Conservation (phyloP, 2,329 filamentous ascomycete species). For the Leptodontidium sp. region DNA sequence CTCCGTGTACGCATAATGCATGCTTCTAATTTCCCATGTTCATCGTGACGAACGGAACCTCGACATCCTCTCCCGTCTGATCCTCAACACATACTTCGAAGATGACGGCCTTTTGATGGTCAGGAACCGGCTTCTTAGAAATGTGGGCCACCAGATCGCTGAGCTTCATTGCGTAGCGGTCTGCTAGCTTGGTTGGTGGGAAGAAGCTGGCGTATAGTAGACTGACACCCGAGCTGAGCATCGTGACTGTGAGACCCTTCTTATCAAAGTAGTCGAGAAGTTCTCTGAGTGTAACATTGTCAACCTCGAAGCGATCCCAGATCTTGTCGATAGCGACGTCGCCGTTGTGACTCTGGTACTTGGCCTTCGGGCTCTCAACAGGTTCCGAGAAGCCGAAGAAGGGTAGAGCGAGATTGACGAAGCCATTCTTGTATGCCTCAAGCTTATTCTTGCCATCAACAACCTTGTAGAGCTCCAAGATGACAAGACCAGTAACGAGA, state of each 20-base stretch:
- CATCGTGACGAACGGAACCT: constrained; percentile 96
- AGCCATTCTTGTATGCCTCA: constrained; percentile 99
- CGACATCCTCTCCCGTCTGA: constrained; percentile 87
- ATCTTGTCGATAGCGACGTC: constrained; percentile 92
- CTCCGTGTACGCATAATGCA: constrained; percentile 2
- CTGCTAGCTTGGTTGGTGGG: constrained; percentile 77
- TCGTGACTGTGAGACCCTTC: constrained; percentile 82
- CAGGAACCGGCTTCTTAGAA: constrained; percentile 89
- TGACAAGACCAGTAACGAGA: constrained; percentile 90
- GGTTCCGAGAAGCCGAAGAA: constrained; percentile 99
- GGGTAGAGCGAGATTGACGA: constrained; percentile 93
- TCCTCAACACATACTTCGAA: constrained; percentile 97
- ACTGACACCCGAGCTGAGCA: constrained; percentile 98
- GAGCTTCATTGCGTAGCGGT: constrained; percentile 82
- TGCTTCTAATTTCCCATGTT: constrained; percentile 54
- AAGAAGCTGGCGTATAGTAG: constrained; percentile 95
- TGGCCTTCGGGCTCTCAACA: constrained; percentile 91
- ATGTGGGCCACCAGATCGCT: constrained; percentile 88
- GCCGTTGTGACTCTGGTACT: constrained; percentile 80
- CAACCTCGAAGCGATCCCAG: constrained; percentile 95
- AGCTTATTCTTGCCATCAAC: constrained; percentile 95
- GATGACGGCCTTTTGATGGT: constrained; percentile 93
- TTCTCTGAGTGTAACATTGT: constrained; percentile 84
- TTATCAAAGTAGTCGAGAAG: constrained; percentile 84
- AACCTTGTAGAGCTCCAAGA: constrained; percentile 95